Evolutionary conservation across 805 yeast species (phyloP), one percentile per base, ranked within the genome.

Genomic region (Saccharomycopsis sp.): DNA sequence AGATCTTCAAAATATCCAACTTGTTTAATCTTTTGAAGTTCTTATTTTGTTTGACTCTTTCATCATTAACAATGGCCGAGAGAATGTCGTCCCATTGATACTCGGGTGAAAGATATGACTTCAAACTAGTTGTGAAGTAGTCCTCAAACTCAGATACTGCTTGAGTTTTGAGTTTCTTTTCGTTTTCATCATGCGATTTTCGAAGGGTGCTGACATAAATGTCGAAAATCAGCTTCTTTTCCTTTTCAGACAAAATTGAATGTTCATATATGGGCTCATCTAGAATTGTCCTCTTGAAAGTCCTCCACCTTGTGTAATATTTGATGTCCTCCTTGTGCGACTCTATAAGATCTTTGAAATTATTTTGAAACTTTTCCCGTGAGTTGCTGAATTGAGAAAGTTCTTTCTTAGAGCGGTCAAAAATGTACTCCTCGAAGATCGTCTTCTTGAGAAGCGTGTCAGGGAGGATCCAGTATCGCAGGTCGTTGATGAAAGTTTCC

Each of bases 191-290:
- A 20, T 55, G 55, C 13, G 50, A 50, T 9, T 46, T 41, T 20
- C 65, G 60, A 34, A 81, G 54, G 0, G 54, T 52, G 4, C 54
- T 56, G 2, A 73, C 66, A 49, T 67, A 80, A 17, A 72, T 72
- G 25, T 62, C 52, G 53, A 76, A 83, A 2, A 77, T 66, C 34
- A 66, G 65, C 35, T 66, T 65, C 40, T 80, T 75, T 38, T 78
- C 69, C 21, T 61, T 61, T 37, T 77, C 85, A 17, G 77, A 69
- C 7, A 77, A 65, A 15, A 75, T 66, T 1, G 84, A 65, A 53
- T 74, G 77, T 42, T 66, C 69, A 53, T 75, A 80, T 5, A 80
- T 70, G 0, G 86, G 77, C 52, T 83, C 92, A 42, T 79, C 76
- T 4, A 63, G 56, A 4, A 82, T 69, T 41, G 69, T 40, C n/a